Evolutionary conservation across 257 asterid species (phyloP).

Genomic region (Solanum paucissectum): DNA sequence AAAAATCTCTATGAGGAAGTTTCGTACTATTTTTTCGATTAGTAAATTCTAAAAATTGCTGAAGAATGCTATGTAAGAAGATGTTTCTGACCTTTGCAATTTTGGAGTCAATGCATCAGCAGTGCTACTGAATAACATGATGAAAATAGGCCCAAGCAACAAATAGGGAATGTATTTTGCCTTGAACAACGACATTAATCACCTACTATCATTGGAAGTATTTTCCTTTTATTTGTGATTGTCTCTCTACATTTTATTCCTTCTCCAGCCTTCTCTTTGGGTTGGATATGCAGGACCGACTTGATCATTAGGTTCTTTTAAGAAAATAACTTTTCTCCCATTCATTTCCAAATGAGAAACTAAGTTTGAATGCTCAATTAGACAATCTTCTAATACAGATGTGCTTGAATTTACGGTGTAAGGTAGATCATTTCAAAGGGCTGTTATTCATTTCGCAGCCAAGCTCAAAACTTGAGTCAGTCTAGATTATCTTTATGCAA

Average conservation of each 20-base stretch:
- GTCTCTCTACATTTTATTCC: neutral
- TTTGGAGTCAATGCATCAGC: neutral
- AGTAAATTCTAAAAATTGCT: neutral
- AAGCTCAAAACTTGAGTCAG: neutral
- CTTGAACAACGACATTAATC: neutral
- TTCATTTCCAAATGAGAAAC: neutral
- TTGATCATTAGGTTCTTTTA: neutral
- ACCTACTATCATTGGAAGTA: neutral
- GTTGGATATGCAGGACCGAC: neutral
- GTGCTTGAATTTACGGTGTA: neutral
- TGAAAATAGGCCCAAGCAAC: neutral
- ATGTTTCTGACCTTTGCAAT: neutral
- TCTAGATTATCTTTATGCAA: neutral
- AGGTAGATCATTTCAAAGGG: neutral
- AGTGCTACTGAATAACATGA: neutral
- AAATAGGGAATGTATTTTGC: neutral
- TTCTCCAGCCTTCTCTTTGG: neutral
- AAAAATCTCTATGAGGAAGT: neutral
- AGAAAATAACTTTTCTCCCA: neutral
- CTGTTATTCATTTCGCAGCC: neutral
- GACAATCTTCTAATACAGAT: neutral
- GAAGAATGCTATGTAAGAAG: neutral
- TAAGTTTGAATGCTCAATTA: neutral
- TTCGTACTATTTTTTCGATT: neutral
- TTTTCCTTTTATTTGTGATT: neutral